phyloP scores from a whole-genome alignment of 148 eudicot genomes.

The Amaranthus palmeri region DNA sequence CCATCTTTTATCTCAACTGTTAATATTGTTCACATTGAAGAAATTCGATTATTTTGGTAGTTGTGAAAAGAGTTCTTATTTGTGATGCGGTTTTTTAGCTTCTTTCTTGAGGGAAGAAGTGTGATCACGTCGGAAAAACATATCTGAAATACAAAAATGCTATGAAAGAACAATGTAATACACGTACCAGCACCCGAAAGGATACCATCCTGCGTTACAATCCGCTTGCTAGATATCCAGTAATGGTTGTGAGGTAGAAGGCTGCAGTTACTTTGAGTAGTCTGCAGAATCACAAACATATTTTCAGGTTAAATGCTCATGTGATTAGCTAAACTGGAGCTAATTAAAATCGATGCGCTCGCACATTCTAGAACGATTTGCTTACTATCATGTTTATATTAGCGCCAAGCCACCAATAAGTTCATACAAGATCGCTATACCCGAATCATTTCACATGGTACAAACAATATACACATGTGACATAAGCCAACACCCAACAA shows the following conservation, averaged over 20 bases:
- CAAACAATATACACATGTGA: too few species aligned
- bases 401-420: too few species aligned
- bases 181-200: slow-evolving; percentile 86
- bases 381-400: too few species aligned
- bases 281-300: slow-evolving; percentile 29
- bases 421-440: too few species aligned
- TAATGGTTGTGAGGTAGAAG: slow-evolving; percentile 57
- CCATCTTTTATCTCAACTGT: slow-evolving; percentile 90
- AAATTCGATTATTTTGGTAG: slow-evolving; percentile 15
- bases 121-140: background rate
- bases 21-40: slow-evolving; percentile 30
- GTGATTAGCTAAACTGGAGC: too few species aligned
- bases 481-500: too few species aligned
- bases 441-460: too few species aligned
- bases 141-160: background rate
- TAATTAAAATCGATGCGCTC: too few species aligned
- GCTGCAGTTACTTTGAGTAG: slow-evolving; percentile 54
- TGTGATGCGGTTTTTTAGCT: background rate
- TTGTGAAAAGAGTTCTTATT: background rate
- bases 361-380: too few species aligned
- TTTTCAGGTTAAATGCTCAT: background rate
- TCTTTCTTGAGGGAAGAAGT: background rate
- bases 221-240: slow-evolving; percentile 90
- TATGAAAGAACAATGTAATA: background rate
- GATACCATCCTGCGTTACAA: slow-evolving; percentile 69